Percentiles rank a stretch among this genome's conserved stretches.
phyloP scores from a whole-genome alignment of 306 rosid species.

The Erythrophleum fordii region DNA sequence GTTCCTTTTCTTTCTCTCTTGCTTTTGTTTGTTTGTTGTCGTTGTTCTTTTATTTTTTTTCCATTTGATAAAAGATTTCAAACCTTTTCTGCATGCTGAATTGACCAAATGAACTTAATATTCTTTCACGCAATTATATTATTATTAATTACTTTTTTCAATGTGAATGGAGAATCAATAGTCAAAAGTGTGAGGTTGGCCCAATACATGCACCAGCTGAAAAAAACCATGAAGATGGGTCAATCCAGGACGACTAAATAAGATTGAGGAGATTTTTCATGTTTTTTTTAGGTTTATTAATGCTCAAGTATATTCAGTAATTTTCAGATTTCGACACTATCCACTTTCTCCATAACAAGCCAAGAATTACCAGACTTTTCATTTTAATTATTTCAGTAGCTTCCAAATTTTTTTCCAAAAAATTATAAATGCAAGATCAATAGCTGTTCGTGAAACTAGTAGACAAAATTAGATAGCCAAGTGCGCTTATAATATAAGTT shows the following conservation, averaged over 20 bases:
- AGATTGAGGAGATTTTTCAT: background rate
- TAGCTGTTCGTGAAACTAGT: too few species aligned
- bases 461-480: background rate
- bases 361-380: too few species aligned
- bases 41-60: background rate
- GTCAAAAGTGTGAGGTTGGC: background rate
- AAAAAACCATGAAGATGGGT: background rate
- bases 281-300: too few species aligned
- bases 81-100: background rate
- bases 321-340: too few species aligned
- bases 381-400: too few species aligned
- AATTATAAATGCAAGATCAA: too few species aligned
- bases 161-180: background rate
- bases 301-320: too few species aligned
- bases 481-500: background rate
- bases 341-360: too few species aligned
- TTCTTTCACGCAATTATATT: background rate
- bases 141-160: background rate
- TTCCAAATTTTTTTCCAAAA: too few species aligned
- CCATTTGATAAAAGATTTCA: background rate
- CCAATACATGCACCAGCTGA: background rate
- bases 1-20: background rate
- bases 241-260: background rate
- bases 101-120: background rate
- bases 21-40: background rate